phyloP scores from a whole-genome alignment of 1,139 yeast genomes.

The Spencermartinsiella ligniputridi region DNA sequence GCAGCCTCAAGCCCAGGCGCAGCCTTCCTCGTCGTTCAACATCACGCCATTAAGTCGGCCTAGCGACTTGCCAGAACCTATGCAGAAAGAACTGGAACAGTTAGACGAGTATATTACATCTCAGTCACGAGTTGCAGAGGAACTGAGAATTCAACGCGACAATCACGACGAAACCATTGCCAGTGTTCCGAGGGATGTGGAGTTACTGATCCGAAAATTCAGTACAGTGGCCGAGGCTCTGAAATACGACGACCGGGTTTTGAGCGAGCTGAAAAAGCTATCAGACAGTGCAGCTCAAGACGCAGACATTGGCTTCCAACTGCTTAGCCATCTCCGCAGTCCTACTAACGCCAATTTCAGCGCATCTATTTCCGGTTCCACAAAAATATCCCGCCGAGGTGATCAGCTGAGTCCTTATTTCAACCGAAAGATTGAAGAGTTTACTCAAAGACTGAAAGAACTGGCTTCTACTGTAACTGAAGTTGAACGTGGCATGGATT shows the following conservation, averaged over 20 bases:
- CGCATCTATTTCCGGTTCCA: slow-evolving; percentile 13
- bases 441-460: slow-evolving; percentile 56
- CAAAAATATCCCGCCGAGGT: slow-evolving; percentile 16
- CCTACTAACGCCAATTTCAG: slow-evolving; percentile 19
- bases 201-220: slow-evolving; percentile 59
- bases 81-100: slow-evolving; percentile 74
- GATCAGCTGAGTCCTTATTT: slow-evolving; percentile 53
- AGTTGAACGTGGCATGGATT: slow-evolving; percentile 72
- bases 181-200: slow-evolving; percentile 82
- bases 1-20: slow-evolving; percentile 35
- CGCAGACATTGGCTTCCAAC: slow-evolving; percentile 61
- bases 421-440: slow-evolving; percentile 46
- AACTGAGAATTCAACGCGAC: slow-evolving; percentile 57
- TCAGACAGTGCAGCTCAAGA: slow-evolving; percentile 48
- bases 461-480: slow-evolving; percentile 61
- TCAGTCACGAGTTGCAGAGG: slow-evolving; percentile 80
- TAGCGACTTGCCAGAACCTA: slow-evolving; percentile 71
- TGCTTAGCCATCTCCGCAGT: slow-evolving; percentile 57
- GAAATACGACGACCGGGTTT: slow-evolving; percentile 57
- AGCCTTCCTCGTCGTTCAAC: slow-evolving; percentile 15
- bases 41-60: slow-evolving; percentile 75
- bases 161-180: slow-evolving; percentile 67
- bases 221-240: slow-evolving; percentile 67
- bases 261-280: slow-evolving; percentile 38
- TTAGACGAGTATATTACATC: slow-evolving; percentile 78